These are phyloP conservation scores for Nepenthes gracilis DNA, from an alignment of 148 eudicot species.

Conservation along the genomic window DNA sequence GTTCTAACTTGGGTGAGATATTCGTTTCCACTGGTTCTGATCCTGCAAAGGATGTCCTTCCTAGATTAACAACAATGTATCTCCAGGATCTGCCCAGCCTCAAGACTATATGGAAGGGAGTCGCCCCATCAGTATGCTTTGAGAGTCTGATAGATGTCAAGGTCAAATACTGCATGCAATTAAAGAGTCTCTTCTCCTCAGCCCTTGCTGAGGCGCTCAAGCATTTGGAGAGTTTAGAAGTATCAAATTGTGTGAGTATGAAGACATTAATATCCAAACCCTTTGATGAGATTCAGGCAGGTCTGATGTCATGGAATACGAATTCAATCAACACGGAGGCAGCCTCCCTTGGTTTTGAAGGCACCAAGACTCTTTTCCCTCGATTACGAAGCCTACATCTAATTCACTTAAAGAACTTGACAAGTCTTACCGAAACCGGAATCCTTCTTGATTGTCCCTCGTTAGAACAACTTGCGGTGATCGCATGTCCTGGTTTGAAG, in stretches of 20 bases:
- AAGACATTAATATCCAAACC: conserved; percentile 7
- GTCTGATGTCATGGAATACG: not conserved
- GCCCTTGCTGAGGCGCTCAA: conserved; percentile 8
- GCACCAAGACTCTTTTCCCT: conserved; percentile 9
- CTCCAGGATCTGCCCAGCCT: conserved; percentile 13
- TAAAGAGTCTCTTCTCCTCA: conserved; percentile 10
- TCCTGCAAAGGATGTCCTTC: conserved; percentile 3
- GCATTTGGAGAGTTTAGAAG: conserved; percentile 16
- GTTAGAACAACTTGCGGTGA: conserved; percentile 10
- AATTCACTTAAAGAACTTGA: conserved; percentile 7
- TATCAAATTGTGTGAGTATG: conserved; percentile 14
- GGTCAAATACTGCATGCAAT: conserved; percentile 6
- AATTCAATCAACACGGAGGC: not conserved
- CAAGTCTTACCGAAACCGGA: conserved; percentile 5
- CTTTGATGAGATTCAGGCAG: not conserved
- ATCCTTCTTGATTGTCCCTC: conserved; percentile 8
- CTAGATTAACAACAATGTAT: conserved; percentile 10
- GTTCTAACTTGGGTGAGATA: conserved; percentile 9
- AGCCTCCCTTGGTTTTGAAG: not conserved
- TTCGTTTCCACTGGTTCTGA: not conserved
- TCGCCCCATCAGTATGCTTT: conserved; percentile 11
- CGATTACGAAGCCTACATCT: conserved; percentile 10
- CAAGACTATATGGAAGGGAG: conserved; percentile 13
- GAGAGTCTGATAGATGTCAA: conserved; percentile 12
- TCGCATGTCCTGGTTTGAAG: conserved; percentile 7